A percentile compares a stretch with the other conserved stretches of the same genome.
Conservation (phyloP, 129 eudicot species). For the Arctium lappa region DNA sequence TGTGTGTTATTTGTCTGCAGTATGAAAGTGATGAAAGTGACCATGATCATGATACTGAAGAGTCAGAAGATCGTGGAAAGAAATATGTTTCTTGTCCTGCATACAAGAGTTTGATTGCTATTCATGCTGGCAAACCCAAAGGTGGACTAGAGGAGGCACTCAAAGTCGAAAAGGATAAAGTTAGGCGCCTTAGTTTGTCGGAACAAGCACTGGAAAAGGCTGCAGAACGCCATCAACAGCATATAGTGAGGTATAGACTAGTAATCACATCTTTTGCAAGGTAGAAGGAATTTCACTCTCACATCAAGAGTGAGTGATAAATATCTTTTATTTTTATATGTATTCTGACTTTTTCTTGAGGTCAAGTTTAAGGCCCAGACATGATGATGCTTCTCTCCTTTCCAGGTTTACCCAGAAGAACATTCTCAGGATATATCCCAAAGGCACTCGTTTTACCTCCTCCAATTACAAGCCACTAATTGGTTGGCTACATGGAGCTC, state of each 20-base stretch:
- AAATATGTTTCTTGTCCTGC: constrained; percentile 41
- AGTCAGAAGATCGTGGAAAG: constrained; percentile 40
- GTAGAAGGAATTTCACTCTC: neutral
- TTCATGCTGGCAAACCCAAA: constrained; percentile 81
- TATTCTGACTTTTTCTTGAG: neutral
- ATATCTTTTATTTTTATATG: neutral
- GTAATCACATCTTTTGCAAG: neutral
- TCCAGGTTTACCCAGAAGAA: constrained; percentile 81
- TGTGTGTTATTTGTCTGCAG: constrained; percentile 29
- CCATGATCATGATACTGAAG: constrained; percentile 34
- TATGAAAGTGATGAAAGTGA: constrained; percentile 43
- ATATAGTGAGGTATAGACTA: constrained; percentile 59
- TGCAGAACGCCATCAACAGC: constrained; percentile 55
- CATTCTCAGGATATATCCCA: constrained; percentile 79
- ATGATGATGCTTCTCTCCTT: neutral
- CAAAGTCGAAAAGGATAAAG: constrained; percentile 59
- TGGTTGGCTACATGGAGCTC: constrained; percentile 99
- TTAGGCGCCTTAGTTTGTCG: constrained; percentile 74
- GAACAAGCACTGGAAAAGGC: constrained; percentile 84
- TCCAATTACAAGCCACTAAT: constrained; percentile 82
- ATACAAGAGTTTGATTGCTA: constrained; percentile 68
- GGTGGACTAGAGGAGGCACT: constrained; percentile 67
- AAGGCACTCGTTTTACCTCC: constrained; percentile 75
- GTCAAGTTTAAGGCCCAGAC: neutral
- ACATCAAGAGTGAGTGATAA: neutral